Evolutionary conservation across 768 basidiomycete genomes (phyloP), one percentile per base, ranked within the genome.

Genomic region (Phlebiopsis gigantea): DNA sequence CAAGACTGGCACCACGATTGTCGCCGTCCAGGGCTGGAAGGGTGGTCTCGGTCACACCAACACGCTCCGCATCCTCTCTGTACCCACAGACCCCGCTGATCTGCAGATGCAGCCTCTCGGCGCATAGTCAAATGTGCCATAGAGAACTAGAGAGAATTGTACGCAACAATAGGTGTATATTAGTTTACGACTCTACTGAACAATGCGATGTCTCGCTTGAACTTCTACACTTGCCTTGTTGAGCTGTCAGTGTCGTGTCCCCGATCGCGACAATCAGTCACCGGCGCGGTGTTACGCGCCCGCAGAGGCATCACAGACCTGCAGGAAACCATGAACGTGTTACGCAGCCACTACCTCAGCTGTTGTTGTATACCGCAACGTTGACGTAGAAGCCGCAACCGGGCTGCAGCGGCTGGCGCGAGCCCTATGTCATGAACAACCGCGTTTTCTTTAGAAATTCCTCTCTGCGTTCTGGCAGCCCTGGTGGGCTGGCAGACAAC

Each of bases 21-120:
- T 98, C 61, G 96, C 96, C 48, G 89, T 99, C 4, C 97, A 98
- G 73, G 97, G 97, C n/a, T 99, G 96, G 96, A 96, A 94, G 76
- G 92, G 94, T 44, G 97, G 97, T 57, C 82, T 97, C 45, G 95
- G 94, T 29, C 93, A 97, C 75, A 95, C 93, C 62, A 94, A 95
- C 78, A 93, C 91, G 12, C 76, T 94, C 56, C 87, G 92, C 49
- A 81, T 94, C 59, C 72, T 94, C 63, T 83, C 83, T 41, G 92
- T 93, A 45, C 92, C 92, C 17, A 91, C 88, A 22, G 89, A 93
- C 65, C 60, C 72, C 30, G 88, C 87, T 50, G 92, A 94, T 69
- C 73, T 94, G 52, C 84, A 87, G 71, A 63, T 85, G 72, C 86
- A 90, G 69, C 80, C 84, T 30, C 74, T 83, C 22, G 79, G 75